Conservation (phyloP, 768 basidiomycete genomes). For the Hygrophorus pudorinus region DNA sequence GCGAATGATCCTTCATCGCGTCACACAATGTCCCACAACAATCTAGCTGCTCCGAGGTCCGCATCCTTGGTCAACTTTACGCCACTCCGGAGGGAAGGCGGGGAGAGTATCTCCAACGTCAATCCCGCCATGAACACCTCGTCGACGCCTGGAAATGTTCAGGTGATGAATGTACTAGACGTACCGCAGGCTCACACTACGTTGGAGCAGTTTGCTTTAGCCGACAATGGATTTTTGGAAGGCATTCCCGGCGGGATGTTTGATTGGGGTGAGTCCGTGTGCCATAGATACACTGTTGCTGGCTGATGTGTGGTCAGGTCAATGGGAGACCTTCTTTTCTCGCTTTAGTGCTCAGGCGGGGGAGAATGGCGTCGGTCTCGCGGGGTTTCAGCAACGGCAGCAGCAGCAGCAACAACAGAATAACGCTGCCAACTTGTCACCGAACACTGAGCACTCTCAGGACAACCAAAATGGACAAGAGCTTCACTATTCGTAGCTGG, state of each 20-base stretch:
- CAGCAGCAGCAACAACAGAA: constrained; percentile 1
- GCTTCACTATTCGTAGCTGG: too few species aligned
- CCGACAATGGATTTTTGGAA: constrained; percentile 62
- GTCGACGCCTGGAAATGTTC: constrained; percentile 42
- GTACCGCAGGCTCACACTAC: constrained; percentile 42
- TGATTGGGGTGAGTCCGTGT: constrained; percentile 58
- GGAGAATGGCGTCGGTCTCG: constrained; percentile 27
- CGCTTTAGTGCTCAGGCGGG: constrained; percentile 31
- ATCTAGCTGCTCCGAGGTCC: background rate
- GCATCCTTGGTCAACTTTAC: constrained; percentile 43
- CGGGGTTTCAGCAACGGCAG: constrained; percentile 14
- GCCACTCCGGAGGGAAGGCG: constrained; percentile 28
- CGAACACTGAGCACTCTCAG: too few species aligned
- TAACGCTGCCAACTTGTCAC: too few species aligned
- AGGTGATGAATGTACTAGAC: constrained; percentile 71
- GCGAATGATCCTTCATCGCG: too few species aligned
- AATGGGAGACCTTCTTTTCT: constrained; percentile 78
- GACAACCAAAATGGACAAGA: too few species aligned
- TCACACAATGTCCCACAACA: background rate
- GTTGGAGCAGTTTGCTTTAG: constrained; percentile 55
- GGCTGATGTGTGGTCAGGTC: constrained; percentile 32
- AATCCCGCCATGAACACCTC: constrained; percentile 64
- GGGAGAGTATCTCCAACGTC: constrained; percentile 42
- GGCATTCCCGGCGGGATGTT: constrained; percentile 81
- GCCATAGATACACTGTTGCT: constrained; percentile 4